phyloP scores from a whole-genome alignment of 495 filamentous ascomycete genomes.

The Neurospora africana region DNA sequence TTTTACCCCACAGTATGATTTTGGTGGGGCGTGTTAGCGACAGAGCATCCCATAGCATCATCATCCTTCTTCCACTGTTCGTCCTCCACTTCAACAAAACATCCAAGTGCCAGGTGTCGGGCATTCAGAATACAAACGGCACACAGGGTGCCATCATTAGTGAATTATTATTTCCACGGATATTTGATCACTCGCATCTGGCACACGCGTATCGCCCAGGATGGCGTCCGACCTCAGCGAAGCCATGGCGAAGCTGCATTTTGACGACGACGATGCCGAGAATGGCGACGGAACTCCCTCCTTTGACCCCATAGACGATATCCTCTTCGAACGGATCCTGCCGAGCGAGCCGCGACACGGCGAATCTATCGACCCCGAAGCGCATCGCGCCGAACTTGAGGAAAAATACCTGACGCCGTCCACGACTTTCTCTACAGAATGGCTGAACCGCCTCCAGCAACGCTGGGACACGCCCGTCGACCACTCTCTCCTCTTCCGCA shows the following conservation, averaged over 20 bases:
- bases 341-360: conserved; percentile 8
- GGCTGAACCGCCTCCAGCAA: conserved; percentile 83
- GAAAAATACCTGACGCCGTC: conserved; percentile 68
- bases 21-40: conserved; percentile 10
- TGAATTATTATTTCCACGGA: too few species aligned
- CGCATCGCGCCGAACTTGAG: conserved; percentile 61
- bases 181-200: neutral
- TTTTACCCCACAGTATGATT: conserved; percentile 9
- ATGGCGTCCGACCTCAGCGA: conserved; percentile 32
- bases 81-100: neutral
- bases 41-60: neutral
- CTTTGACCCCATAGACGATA: conserved; percentile 42
- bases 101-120: neutral
- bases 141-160: neutral
- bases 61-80: neutral
- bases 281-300: neutral
- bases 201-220: conserved; percentile 2
- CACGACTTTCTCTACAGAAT: conserved; percentile 61
- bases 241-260: conserved; percentile 30
- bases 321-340: conserved; percentile 29
- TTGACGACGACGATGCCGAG: conserved; percentile 17
- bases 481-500: conserved; percentile 66
- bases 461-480: conserved; percentile 76
- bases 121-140: neutral
- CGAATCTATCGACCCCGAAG: conserved; percentile 45